Conservation (phyloP, 2,329 filamentous ascomycete genomes). For the Aspergillus persii region DNA sequence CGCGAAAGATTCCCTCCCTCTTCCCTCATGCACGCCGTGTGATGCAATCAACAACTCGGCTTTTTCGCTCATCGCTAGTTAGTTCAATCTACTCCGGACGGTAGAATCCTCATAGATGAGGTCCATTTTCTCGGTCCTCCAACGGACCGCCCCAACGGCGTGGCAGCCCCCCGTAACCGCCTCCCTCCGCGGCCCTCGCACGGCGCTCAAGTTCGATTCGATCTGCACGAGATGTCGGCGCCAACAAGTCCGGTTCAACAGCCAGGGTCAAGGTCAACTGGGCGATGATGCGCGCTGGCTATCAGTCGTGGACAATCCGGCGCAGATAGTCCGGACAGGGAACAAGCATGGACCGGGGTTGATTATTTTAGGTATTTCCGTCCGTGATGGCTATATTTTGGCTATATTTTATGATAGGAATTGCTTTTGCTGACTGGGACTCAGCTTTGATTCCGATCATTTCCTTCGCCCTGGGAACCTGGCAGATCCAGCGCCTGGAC, state of each 20-base stretch:
- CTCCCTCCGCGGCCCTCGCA: slow-evolving; percentile 17
- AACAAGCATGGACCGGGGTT: slow-evolving; percentile 76
- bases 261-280: slow-evolving; percentile 36
- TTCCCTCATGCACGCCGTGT: too few species aligned
- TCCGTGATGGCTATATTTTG: too few species aligned
- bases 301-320: slow-evolving; percentile 83
- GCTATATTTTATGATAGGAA: neutral
- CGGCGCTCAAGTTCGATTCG: slow-evolving; percentile 26
- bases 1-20: neutral
- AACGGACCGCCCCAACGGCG: slow-evolving; percentile 20
- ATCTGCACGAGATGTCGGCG: slow-evolving; percentile 37
- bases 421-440: slow-evolving; percentile 7
- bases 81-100: neutral
- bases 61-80: neutral
- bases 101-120: slow-evolving; percentile 18
- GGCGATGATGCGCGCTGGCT: slow-evolving; percentile 76
- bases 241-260: slow-evolving; percentile 40
- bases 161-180: slow-evolving; percentile 23
- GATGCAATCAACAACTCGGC: neutral
- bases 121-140: slow-evolving; percentile 28
- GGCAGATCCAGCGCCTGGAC: slow-evolving; percentile 88
- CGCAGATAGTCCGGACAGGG: slow-evolving; percentile 72
- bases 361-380: slow-evolving; percentile 65
- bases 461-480: slow-evolving; percentile 84
- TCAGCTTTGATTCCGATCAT: slow-evolving; percentile 81